Evolutionary conservation across 2,329 filamentous ascomycete species (phyloP), one percentile per base, ranked within the genome.

Genomic region (Microdochium trichocladiopsis): DNA sequence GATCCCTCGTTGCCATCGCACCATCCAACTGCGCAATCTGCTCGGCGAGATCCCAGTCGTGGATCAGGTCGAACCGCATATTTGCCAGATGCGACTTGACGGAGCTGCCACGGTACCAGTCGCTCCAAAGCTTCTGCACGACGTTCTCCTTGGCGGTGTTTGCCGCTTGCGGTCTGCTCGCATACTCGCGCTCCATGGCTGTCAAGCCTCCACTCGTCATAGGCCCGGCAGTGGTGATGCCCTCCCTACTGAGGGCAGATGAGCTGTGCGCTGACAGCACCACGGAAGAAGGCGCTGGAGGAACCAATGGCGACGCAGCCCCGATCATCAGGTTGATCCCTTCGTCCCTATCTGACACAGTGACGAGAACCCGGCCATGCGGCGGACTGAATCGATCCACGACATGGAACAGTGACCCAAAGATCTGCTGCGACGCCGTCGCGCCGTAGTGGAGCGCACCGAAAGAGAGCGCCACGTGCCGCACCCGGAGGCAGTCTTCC

Each of bases 121-220:
- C 71, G 43, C 66, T 66, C 75, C 75, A 78, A 33, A 77, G 70
- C 64, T 71, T 74, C 61, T 76, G 72, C 58, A 78, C 66, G 16
- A 73, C 61, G 63, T 67, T 65, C 28, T 63, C 63, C 51, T 59
- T 21, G 6, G 41, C 6, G 4, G n/a, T 18, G 12, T 55, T 2
- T 4, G 14, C 55, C 53, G 25, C 24, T 4, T 12, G 41, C 18
- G 41, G 16, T 5, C 41, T 21, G 10, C 18, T 22, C n/a, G 36
- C 28, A 41, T 18, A 41, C 36, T 18, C 11, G n/a, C 36, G 10
- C n/a, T 12, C 11, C 36, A 41, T 41, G 11, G 36, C 36, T 41
- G 11, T 41, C 36, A 16, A 6, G n/a, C n/a, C 10, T 18, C 36
- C 8, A 41, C 5, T 16, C 5, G n/a, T 12, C n/a, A 16, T 12